Conservation (phyloP, 345 rosid species). For the Turritis glabra region DNA sequence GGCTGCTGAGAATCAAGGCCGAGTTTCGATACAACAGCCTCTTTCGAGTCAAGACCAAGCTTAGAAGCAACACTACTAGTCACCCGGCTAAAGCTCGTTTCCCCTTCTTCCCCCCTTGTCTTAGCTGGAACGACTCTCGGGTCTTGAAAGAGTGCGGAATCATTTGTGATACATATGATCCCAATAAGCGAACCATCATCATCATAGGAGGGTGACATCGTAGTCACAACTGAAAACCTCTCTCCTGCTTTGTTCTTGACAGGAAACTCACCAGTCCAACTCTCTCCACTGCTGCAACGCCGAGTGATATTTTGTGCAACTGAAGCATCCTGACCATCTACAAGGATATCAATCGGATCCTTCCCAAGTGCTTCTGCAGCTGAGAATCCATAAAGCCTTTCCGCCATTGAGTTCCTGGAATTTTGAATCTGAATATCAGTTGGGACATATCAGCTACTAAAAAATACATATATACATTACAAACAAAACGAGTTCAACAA, state of each 20-base stretch:
- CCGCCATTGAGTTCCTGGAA: conserved; percentile 86
- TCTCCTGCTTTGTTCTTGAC: conserved; percentile 77
- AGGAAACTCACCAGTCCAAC: conserved; percentile 89
- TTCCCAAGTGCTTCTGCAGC: conserved; percentile 76
- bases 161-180: conserved; percentile 73
- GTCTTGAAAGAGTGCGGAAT: conserved; percentile 60
- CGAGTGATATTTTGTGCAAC: conserved; percentile 56
- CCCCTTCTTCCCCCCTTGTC: conserved; percentile 48
- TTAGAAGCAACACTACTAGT: conserved; percentile 35
- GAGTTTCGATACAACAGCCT: conserved; percentile 45
- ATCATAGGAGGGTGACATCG: conserved; percentile 79
- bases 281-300: conserved; percentile 63
- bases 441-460: background rate
- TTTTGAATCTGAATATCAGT: conserved; percentile 24
- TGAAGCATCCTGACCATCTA: conserved; percentile 55
- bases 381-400: conserved; percentile 80
- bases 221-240: conserved; percentile 58
- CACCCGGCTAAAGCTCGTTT: conserved; percentile 52
- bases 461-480: background rate
- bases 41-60: conserved; percentile 79
- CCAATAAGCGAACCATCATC: conserved; percentile 81
- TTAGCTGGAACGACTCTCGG: conserved; percentile 31
- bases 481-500: background rate
- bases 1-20: conserved; percentile 96
- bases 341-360: conserved; percentile 63